Evolutionary conservation across 306 rosid genomes (phyloP).

Genomic region (Pachyrhizus erosus): DNA sequence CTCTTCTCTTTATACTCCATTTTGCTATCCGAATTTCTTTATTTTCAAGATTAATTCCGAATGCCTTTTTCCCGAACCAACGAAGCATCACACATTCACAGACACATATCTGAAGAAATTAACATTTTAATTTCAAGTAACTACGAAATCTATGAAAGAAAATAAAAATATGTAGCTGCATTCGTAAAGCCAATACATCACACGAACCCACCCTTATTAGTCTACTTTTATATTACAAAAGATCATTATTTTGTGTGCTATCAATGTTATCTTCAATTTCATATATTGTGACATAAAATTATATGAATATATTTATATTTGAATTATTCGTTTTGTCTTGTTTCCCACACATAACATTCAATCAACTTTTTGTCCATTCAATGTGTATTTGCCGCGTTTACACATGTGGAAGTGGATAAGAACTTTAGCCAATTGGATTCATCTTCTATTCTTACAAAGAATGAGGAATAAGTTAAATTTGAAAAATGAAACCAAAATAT

Average conservation of each 20-base stretch:
- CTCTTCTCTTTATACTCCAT: too few species aligned
- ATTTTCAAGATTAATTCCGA: too few species aligned
- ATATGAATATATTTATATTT: background rate
- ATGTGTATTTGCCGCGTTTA: slow-evolving; percentile 45
- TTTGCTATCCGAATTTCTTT: too few species aligned
- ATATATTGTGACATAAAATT: background rate
- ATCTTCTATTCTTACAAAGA: background rate
- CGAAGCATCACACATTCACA: too few species aligned
- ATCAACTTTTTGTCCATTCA: slow-evolving; percentile 20
- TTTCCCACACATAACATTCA: slow-evolving; percentile 3
- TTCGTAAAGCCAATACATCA: too few species aligned
- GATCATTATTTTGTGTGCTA: background rate
- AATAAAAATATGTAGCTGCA: too few species aligned
- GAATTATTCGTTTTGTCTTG: slow-evolving; percentile 15
- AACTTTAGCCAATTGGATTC: slow-evolving; percentile 3
- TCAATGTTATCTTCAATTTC: background rate
- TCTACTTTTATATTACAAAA: too few species aligned
- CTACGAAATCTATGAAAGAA: too few species aligned
- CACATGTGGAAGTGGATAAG: slow-evolving; percentile 39
- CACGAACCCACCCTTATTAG: too few species aligned
- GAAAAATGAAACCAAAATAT: background rate
- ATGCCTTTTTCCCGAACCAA: too few species aligned
- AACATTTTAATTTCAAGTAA: too few species aligned
- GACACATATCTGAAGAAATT: too few species aligned
- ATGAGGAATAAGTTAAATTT: background rate